These are phyloP conservation scores for Hygrophorus russula DNA, from an alignment of 768 basidiomycete species.

Conservation along the genomic window DNA sequence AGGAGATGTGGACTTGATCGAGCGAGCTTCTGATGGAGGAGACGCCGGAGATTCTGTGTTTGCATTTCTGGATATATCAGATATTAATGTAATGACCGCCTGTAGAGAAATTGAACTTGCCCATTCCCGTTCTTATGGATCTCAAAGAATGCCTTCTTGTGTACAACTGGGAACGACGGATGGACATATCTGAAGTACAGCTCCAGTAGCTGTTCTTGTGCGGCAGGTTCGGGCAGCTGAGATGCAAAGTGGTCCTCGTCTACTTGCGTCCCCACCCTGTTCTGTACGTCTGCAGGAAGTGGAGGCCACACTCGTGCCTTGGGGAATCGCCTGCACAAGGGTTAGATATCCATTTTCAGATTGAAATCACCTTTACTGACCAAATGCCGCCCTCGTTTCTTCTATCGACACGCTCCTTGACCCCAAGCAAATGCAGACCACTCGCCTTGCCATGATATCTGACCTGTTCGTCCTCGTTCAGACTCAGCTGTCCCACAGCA, in stretches of 20 bases:
- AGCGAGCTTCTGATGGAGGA: constrained; percentile 12
- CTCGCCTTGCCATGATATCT: constrained; percentile 82
- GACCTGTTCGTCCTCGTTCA: constrained; percentile 82
- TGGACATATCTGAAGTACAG: constrained; percentile 81
- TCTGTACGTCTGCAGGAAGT: constrained; percentile 18
- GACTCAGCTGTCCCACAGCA: constrained; percentile 75
- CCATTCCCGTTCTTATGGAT: constrained; percentile 30
- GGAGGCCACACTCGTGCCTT: constrained; percentile 87
- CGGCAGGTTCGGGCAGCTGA: constrained; percentile 41
- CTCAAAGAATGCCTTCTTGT: constrained; percentile 59
- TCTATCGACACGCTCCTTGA: constrained; percentile 46
- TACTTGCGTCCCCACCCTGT: constrained; percentile 14
- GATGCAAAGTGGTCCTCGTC: constrained; percentile 26
- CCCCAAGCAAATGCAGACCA: constrained; percentile 63
- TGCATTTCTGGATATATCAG: neutral
- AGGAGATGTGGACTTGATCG: constrained; percentile 15
- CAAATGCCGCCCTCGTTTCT: constrained; percentile 72
- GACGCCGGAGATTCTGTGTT: constrained; percentile 19
- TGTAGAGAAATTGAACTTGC: too few species aligned
- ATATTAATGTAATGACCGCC: neutral
- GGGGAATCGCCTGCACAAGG: constrained; percentile 57
- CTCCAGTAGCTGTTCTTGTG: constrained; percentile 60
- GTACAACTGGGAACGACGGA: constrained; percentile 63
- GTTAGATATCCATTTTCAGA: constrained; percentile 4
- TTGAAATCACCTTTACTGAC: constrained; percentile 23